A percentile compares a stretch with the other conserved stretches of the same genome.
Conservation (phyloP, 2,329 filamentous ascomycete genomes). For the Ophiostoma quercus region DNA sequence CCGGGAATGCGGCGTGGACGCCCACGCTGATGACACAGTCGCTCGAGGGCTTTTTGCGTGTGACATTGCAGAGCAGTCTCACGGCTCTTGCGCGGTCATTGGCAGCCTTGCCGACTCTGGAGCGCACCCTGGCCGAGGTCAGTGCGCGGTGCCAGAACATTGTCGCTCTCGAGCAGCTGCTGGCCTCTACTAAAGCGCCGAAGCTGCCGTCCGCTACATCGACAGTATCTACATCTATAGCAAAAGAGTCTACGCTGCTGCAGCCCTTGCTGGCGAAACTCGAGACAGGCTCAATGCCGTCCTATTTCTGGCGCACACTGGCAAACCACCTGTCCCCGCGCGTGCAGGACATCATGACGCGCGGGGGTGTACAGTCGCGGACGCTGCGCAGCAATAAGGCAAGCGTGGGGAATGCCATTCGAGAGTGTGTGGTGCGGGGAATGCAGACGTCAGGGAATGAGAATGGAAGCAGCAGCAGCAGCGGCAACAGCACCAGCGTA, state of each 20-base stretch:
- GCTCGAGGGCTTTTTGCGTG: conserved; percentile 76
- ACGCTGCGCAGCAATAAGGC: conserved; percentile 72
- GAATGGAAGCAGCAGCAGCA: conserved; percentile 30
- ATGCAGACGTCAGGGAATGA: conserved; percentile 53
- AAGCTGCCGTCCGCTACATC: neutral
- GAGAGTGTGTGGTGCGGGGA: conserved; percentile 76
- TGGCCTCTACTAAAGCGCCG: conserved; percentile 63
- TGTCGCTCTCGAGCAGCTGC: conserved; percentile 75
- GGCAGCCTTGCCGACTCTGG: conserved; percentile 72
- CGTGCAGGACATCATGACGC: conserved; percentile 76
- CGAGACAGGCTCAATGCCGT: conserved; percentile 80
- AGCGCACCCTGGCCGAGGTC: conserved; percentile 75
- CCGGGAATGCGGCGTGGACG: conserved; percentile 44
- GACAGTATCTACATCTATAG: conserved; percentile 48
- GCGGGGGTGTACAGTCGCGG: conserved; percentile 77
- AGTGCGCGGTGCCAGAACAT: conserved; percentile 84
- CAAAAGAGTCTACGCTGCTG: conserved; percentile 52
- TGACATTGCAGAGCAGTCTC: conserved; percentile 71
- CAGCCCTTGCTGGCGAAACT: conserved; percentile 69
- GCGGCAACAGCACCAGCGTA: conserved; percentile 29
- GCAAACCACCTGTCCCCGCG: conserved; percentile 69
- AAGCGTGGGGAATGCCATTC: conserved; percentile 68
- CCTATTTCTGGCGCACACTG: conserved; percentile 89
- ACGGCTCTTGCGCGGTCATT: conserved; percentile 70
- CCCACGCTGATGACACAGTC: conserved; percentile 70